Conservation (phyloP, 1,139 yeast species). For the Diutina mesorugosa region DNA sequence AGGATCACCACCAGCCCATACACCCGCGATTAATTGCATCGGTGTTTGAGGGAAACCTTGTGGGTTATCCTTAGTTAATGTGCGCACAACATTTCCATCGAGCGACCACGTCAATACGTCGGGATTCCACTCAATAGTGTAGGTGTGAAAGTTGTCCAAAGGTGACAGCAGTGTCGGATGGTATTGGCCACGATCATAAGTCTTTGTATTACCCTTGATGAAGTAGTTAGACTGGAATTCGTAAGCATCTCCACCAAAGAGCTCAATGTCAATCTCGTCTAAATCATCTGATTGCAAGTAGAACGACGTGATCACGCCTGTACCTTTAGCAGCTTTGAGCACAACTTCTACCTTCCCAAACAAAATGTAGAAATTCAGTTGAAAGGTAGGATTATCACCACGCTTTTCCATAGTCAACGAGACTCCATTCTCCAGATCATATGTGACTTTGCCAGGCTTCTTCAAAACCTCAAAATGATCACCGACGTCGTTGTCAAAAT, state of each 20-base stretch:
- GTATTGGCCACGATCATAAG: slow-evolving; percentile 72
- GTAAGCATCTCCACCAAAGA: slow-evolving; percentile 7
- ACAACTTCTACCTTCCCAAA: slow-evolving; percentile 72
- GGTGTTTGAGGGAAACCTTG: slow-evolving; percentile 73
- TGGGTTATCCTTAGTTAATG: slow-evolving; percentile 34
- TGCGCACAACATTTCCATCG: slow-evolving; percentile 50
- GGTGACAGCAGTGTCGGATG: slow-evolving; percentile 42
- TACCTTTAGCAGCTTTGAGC: slow-evolving; percentile 60
- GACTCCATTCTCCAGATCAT: slow-evolving; percentile 32
- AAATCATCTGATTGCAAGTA: slow-evolving; percentile 75
- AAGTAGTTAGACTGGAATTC: slow-evolving; percentile 75
- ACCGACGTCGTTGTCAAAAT: slow-evolving; percentile 8
- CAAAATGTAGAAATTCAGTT: slow-evolving; percentile 72
- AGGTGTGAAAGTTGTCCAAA: slow-evolving; percentile 46
- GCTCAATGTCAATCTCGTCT: slow-evolving; percentile 71
- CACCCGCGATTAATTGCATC: slow-evolving; percentile 55
- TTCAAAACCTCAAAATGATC: slow-evolving; percentile 3
- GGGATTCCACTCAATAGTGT: slow-evolving; percentile 73
- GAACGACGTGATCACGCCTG: slow-evolving; percentile 68
- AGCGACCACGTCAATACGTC: slow-evolving; percentile 47
- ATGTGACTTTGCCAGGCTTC: slow-evolving; percentile 9
- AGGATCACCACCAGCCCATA: slow-evolving; percentile 79
- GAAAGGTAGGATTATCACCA: slow-evolving; percentile 64
- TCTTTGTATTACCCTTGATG: slow-evolving; percentile 62
- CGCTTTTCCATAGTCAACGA: slow-evolving; percentile 42